A percentile compares a stretch with the other conserved stretches of the same genome.
phyloP scores from a whole-genome alignment of 352 stramenopile genomes.

The Lagenidium sp. region DNA sequence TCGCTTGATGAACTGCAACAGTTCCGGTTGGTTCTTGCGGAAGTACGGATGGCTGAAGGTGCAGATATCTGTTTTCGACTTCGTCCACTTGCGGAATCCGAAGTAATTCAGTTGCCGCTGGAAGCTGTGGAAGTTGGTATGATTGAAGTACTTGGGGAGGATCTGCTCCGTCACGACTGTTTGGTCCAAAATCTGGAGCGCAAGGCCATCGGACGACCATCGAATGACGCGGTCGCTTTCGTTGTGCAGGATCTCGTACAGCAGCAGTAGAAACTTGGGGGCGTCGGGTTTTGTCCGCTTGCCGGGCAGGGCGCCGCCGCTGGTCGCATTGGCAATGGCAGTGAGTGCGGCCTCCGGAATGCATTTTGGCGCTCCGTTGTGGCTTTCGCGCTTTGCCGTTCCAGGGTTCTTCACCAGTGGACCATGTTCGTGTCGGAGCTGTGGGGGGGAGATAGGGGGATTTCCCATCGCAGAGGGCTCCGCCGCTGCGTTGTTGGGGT shows the following conservation, averaged over 20 bases:
- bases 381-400: too few relatives aligned
- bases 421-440: too few relatives aligned
- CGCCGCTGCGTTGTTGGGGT: too few relatives aligned
- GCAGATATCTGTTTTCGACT: slow-evolving; percentile 73
- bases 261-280: slow-evolving; percentile 43
- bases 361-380: too few relatives aligned
- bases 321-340: too few relatives aligned
- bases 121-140: slow-evolving; percentile 86
- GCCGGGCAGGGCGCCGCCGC: too few relatives aligned
- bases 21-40: slow-evolving; percentile 53
- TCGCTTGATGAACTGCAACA: slow-evolving; percentile 71
- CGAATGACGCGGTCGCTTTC: slow-evolving; percentile 40
- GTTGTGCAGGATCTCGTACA: slow-evolving; percentile 41
- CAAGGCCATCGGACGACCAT: slow-evolving; percentile 35
- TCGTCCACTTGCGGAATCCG: slow-evolving; percentile 64
- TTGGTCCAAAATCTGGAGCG: slow-evolving; percentile 41
- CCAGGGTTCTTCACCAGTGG: too few relatives aligned
- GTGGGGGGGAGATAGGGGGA: too few relatives aligned
- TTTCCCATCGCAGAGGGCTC: too few relatives aligned
- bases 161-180: slow-evolving; percentile 51
- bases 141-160: slow-evolving; percentile 86
- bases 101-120: slow-evolving; percentile 88
- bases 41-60: slow-evolving; percentile 83
- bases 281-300: slow-evolving; percentile 29
- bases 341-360: too few relatives aligned